Evolutionary conservation across 2,329 filamentous ascomycete genomes (phyloP).

Genomic region (Aspergillus puulaauensis): DNA sequence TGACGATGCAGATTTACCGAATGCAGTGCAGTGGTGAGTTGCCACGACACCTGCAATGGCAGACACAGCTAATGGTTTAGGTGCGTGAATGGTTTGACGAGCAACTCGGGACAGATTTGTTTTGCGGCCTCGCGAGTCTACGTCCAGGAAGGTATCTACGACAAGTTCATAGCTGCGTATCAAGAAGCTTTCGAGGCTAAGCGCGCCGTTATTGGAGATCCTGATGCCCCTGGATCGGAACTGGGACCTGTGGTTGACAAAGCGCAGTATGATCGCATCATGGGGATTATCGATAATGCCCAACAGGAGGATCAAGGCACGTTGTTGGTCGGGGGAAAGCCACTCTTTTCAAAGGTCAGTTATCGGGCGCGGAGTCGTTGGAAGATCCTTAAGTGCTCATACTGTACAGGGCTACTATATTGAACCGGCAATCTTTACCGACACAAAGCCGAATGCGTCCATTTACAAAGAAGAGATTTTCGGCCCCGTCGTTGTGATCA

Average conservation of each 20-base stretch:
- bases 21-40: not conserved
- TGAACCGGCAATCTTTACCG: slow-evolving; percentile 78
- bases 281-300: not conserved
- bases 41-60: too few species aligned
- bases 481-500: slow-evolving; percentile 72
- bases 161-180: not conserved
- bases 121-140: slow-evolving; percentile 1
- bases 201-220: not conserved
- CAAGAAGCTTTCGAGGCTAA: not conserved
- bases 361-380: not conserved
- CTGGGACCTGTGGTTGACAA: slow-evolving; percentile 43
- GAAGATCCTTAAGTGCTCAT: too few species aligned
- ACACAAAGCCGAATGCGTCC: slow-evolving; percentile 67
- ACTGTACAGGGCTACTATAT: slow-evolving; percentile 71
- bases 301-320: slow-evolving; percentile 30
- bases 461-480: slow-evolving; percentile 80
- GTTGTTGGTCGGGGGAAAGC: slow-evolving; percentile 65
- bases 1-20: not conserved
- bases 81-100: not conserved
- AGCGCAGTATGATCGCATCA: slow-evolving; percentile 43
- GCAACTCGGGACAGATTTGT: not conserved
- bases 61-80: not conserved
- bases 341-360: slow-evolving; percentile 23
- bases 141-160: not conserved
- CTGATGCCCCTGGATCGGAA: not conserved